A percentile compares a stretch with the other conserved stretches of the same genome.
Conservation (phyloP, 495 filamentous ascomycete genomes). For the Saxophila tyrrhenica region DNA sequence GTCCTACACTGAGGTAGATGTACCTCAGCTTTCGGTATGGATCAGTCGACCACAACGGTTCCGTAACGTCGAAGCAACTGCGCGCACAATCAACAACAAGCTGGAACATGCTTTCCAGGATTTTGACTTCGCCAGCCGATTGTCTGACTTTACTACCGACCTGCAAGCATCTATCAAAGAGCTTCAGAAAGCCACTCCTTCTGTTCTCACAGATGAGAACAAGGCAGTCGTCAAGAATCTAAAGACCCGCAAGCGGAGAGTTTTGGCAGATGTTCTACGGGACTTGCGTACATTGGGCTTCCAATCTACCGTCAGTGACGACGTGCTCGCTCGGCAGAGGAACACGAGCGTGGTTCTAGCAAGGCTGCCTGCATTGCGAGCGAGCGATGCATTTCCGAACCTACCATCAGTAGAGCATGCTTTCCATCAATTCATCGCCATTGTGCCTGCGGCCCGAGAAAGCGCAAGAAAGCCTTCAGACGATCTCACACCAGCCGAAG, state of each 20-base stretch:
- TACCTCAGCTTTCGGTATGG: not conserved
- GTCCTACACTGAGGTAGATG: not conserved
- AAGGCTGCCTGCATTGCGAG: constrained; percentile 32
- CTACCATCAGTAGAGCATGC: constrained; percentile 48
- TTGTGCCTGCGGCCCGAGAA: constrained; percentile 54
- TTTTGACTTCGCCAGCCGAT: constrained; percentile 26
- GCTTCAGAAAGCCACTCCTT: constrained; percentile 59
- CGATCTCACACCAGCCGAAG: constrained; percentile 68
- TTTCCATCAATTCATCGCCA: constrained; percentile 65
- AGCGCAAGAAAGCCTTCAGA: constrained; percentile 60
- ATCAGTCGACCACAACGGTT: constrained; percentile 1
- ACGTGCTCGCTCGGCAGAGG: constrained; percentile 57
- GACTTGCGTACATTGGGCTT: constrained; percentile 79
- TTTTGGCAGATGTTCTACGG: constrained; percentile 78
- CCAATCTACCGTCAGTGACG: constrained; percentile 60
- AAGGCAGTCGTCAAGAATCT: constrained; percentile 71
- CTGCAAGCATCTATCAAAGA: too few species aligned
- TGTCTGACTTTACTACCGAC: too few species aligned
- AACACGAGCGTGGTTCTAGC: constrained; percentile 55
- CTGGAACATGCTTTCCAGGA: constrained; percentile 48
- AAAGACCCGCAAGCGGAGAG: constrained; percentile 78
- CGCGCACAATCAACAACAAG: constrained; percentile 55
- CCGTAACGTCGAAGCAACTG: constrained; percentile 38
- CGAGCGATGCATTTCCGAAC: constrained; percentile 7
- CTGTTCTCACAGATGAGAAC: constrained; percentile 66